Evolutionary conservation across 1,284 basidiomycete genomes (phyloP).

Genomic region (Porodaedalea pini): DNA sequence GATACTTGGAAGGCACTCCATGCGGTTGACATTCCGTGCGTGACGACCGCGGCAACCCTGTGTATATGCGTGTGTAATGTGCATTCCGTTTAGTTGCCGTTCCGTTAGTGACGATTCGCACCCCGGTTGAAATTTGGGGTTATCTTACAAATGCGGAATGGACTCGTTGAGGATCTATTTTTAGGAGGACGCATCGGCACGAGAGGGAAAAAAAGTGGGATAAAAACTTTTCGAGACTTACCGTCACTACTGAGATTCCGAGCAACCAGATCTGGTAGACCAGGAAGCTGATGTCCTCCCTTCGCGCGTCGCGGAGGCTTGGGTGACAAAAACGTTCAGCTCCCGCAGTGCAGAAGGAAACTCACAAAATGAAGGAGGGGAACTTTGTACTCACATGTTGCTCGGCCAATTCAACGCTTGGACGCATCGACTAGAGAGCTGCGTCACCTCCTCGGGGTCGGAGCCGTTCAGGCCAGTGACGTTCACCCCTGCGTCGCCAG

Average conservation of each 20-base stretch:
- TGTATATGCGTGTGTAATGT: neutral
- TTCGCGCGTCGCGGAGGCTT: conserved; percentile 21
- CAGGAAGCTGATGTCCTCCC: conserved; percentile 24
- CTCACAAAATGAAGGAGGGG: no score
- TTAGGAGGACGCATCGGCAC: neutral
- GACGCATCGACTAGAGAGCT: conserved; percentile 12
- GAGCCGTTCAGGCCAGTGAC: conserved; percentile 2
- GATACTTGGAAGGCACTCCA: conserved; percentile 20
- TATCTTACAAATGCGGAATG: conserved; percentile 22
- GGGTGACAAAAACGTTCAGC: no score
- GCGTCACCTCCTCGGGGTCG: neutral
- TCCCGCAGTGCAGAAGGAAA: no score
- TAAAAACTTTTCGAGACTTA: neutral
- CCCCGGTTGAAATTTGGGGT: neutral
- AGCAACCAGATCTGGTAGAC: conserved; percentile 26
- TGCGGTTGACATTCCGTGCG: conserved; percentile 18
- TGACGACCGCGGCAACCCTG: conserved; percentile 20
- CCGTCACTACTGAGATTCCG: conserved; percentile 22
- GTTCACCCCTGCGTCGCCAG: neutral
- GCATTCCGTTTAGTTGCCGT: no score
- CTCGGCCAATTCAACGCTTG: conserved; percentile 14
- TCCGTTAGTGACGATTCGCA: neutral
- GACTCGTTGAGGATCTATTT: conserved; percentile 20
- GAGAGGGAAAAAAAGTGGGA: neutral
- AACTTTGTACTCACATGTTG: conserved; percentile 15